A percentile compares a stretch with the other conserved stretches of the same genome.
Evolutionary conservation across 768 basidiomycete species (phyloP).

Genomic region (Lentinula sp.): DNA sequence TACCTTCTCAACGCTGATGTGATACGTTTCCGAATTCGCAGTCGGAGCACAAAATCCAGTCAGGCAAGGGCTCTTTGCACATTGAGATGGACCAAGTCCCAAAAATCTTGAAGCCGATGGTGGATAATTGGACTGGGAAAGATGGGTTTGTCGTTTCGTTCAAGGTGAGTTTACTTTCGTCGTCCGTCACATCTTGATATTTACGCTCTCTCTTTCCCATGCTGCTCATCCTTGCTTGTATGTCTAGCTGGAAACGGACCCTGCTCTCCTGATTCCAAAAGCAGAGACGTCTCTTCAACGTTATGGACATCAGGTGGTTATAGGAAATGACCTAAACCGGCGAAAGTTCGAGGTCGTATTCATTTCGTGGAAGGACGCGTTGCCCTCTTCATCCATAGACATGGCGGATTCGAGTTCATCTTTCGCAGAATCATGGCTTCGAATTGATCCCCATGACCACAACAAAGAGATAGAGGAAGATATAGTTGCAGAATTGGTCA

Average conservation of each 20-base stretch:
- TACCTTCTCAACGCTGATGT: not conserved
- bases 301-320: conserved; percentile 96
- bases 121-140: conserved; percentile 81
- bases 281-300: conserved; percentile 80
- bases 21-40: conserved; percentile 19
- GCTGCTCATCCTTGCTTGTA: not conserved
- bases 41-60: conserved; percentile 99
- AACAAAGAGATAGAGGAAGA: conserved; percentile 90
- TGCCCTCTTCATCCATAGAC: conserved; percentile 11
- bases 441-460: conserved; percentile 40
- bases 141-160: conserved; percentile 94
- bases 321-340: conserved; percentile 90
- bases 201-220: not conserved
- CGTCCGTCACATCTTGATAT: not conserved
- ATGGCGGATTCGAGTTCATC: conserved; percentile 1
- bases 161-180: conserved; percentile 59
- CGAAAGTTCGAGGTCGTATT: conserved; percentile 93
- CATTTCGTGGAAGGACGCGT: conserved; percentile 49
- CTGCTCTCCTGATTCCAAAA: conserved; percentile 80
- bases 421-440: conserved; percentile 59
- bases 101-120: conserved; percentile 89
- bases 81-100: conserved; percentile 99
- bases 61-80: conserved; percentile 85
- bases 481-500: conserved; percentile 72
- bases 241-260: conserved; percentile 88